Percentiles rank a stretch among this genome's conserved stretches.
Conservation (phyloP, 495 filamentous ascomycete species). For the Aspergillus heteromorphus region DNA sequence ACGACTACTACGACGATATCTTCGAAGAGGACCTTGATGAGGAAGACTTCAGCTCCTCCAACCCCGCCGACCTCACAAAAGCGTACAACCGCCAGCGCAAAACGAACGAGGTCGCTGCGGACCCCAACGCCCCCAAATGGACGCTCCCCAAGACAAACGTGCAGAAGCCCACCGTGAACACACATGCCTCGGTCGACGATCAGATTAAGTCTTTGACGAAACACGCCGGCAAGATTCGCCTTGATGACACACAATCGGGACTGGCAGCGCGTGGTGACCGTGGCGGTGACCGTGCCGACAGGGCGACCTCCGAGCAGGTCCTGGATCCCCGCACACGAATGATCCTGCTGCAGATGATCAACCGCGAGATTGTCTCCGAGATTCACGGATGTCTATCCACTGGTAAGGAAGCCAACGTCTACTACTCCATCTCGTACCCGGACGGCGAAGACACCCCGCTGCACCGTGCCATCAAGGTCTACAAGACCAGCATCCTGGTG, state of each 20-base stretch:
- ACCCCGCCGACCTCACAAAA: constrained; percentile 72
- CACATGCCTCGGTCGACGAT: constrained; percentile 72
- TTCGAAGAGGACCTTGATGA: constrained; percentile 52
- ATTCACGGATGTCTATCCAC: constrained; percentile 91
- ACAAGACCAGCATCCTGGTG: constrained; percentile 92
- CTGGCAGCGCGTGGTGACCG: constrained; percentile 44
- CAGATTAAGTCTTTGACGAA: constrained; percentile 76
- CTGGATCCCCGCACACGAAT: constrained; percentile 89
- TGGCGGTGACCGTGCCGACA: constrained; percentile 74
- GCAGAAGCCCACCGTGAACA: constrained; percentile 80
- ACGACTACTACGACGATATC: constrained; percentile 55
- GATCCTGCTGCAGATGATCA: constrained; percentile 94
- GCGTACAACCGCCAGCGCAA: constrained; percentile 82
- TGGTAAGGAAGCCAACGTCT: constrained; percentile 97
- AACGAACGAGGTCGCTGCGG: constrained; percentile 52
- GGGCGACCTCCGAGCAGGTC: constrained; percentile 90
- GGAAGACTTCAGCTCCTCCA: constrained; percentile 53
- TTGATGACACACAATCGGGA: constrained; percentile 61
- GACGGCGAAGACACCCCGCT: constrained; percentile 37
- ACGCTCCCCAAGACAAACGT: constrained; percentile 69
- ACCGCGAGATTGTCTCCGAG: constrained; percentile 71
- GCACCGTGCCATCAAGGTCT: constrained; percentile 90
- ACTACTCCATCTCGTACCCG: constrained; percentile 62
- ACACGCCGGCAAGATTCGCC: constrained; percentile 83
- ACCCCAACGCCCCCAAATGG: constrained; percentile 51